Percentiles rank a stretch among this genome's conserved stretches.
phyloP scores from a whole-genome alignment of 768 basidiomycete genomes.

The Tulasnella sp. region DNA sequence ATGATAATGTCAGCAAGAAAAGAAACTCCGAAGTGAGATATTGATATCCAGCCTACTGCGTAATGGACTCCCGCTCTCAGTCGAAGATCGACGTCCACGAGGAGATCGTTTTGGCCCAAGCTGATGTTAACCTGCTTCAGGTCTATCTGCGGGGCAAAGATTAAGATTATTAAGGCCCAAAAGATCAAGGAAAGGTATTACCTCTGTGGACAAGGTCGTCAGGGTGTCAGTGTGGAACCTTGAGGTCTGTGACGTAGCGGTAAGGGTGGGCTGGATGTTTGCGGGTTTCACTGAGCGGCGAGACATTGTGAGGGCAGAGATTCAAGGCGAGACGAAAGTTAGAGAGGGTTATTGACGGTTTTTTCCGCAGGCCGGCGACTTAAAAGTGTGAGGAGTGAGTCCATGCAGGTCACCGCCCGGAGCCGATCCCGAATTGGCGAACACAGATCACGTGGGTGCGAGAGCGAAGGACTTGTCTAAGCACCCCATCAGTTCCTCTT shows the following conservation, averaged over 20 bases:
- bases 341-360: background rate
- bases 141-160: conserved; percentile 43
- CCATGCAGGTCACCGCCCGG: too few relatives aligned
- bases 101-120: conserved; percentile 51
- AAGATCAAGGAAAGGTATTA: background rate
- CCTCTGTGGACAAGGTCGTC: conserved; percentile 38
- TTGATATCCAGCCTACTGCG: conserved; percentile 11
- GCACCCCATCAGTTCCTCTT: too few relatives aligned
- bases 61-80: conserved; percentile 44
- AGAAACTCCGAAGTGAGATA: background rate
- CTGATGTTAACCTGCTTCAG: conserved; percentile 52
- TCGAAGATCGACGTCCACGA: conserved; percentile 52
- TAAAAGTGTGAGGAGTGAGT: too few relatives aligned
- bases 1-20: background rate
- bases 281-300: background rate
- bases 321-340: background rate
- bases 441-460: too few relatives aligned
- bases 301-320: background rate
- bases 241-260: conserved; percentile 41
- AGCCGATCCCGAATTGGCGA: too few relatives aligned
- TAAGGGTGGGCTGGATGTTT: background rate
- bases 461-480: too few relatives aligned
- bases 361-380: too few relatives aligned
- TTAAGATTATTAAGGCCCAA: too few relatives aligned
- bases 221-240: conserved; percentile 51